A percentile compares a stretch with the other conserved stretches of the same genome.
Evolutionary conservation across 2,329 filamentous ascomycete genomes (phyloP).

Genomic region (Cercospora citrullina): DNA sequence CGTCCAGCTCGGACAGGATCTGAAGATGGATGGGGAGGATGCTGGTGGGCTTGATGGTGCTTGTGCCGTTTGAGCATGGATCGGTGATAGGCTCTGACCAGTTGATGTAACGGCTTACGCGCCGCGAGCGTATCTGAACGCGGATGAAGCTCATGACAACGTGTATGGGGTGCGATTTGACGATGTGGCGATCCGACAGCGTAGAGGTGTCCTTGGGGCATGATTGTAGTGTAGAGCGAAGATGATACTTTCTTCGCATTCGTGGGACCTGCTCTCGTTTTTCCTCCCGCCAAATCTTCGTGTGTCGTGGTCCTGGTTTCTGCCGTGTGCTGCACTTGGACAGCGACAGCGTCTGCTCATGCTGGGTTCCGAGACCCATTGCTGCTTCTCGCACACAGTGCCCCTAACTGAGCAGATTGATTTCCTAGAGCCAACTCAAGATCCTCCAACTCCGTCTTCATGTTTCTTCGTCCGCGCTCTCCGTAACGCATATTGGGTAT

Average conservation of each 20-base stretch:
- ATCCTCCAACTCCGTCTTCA: not conserved
- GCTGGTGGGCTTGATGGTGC: slow-evolving; percentile 4
- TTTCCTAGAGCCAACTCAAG: too few relatives aligned
- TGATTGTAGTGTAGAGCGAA: not conserved
- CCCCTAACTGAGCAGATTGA: not conserved
- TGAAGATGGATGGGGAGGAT: slow-evolving; percentile 15
- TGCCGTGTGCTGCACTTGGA: not conserved
- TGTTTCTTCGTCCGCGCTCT: not conserved
- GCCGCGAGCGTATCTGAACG: not conserved
- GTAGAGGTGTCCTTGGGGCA: not conserved
- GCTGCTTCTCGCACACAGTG: not conserved
- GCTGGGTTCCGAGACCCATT: not conserved
- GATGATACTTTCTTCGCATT: not conserved
- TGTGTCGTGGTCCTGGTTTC: not conserved
- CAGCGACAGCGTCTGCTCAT: too few relatives aligned
- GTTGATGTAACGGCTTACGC: not conserved
- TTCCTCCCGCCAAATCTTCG: not conserved
- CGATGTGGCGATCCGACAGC: not conserved
- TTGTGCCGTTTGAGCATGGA: not conserved
- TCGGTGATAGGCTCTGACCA: not conserved
- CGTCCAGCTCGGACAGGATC: slow-evolving; percentile 6
- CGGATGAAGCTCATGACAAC: not conserved
- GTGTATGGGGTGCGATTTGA: not conserved
- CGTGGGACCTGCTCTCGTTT: not conserved
- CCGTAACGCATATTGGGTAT: not conserved